Evolutionary conservation across 306 rosid species (phyloP).

Genomic region (Cucumis sativus): DNA sequence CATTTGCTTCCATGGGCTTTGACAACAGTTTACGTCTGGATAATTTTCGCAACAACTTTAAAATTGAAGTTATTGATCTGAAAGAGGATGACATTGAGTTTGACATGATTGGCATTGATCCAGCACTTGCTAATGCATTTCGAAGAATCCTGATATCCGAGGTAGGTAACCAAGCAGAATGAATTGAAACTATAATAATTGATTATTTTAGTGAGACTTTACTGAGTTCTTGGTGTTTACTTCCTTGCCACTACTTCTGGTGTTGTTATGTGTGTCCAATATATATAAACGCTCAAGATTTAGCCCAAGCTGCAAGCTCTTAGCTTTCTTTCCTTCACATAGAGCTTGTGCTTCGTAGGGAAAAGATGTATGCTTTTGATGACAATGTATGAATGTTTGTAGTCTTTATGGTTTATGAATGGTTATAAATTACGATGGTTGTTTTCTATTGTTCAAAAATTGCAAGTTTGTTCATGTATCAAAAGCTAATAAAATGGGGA

Average conservation of each 20-base stretch:
- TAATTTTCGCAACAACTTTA: slow-evolving; percentile 50
- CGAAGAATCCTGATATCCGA: slow-evolving; percentile 87
- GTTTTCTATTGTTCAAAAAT: not conserved
- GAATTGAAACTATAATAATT: not conserved
- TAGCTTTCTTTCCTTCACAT: not conserved
- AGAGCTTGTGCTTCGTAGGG: not conserved
- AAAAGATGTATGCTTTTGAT: not conserved
- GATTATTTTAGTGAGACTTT: not conserved
- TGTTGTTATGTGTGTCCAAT: not conserved
- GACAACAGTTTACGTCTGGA: slow-evolving; percentile 60
- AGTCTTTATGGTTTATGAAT: not conserved
- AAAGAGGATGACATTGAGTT: slow-evolving; percentile 60
- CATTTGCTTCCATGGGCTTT: slow-evolving; percentile 51
- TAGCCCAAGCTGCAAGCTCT: not conserved
- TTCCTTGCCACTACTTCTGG: not conserved
- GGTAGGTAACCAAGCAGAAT: slow-evolving; percentile 25
- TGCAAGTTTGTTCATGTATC: not conserved
- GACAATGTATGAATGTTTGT: not conserved
- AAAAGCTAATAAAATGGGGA: not conserved
- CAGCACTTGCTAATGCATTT: slow-evolving; percentile 84
- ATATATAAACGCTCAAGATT: not conserved
- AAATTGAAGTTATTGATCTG: slow-evolving; percentile 55
- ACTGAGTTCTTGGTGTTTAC: not conserved
- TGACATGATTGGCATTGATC: slow-evolving; percentile 94
- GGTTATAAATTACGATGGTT: too few relatives aligned